These are phyloP conservation scores for Glaciozyma martinii DNA, from an alignment of 768 basidiomycete species.

Conservation along the genomic window DNA sequence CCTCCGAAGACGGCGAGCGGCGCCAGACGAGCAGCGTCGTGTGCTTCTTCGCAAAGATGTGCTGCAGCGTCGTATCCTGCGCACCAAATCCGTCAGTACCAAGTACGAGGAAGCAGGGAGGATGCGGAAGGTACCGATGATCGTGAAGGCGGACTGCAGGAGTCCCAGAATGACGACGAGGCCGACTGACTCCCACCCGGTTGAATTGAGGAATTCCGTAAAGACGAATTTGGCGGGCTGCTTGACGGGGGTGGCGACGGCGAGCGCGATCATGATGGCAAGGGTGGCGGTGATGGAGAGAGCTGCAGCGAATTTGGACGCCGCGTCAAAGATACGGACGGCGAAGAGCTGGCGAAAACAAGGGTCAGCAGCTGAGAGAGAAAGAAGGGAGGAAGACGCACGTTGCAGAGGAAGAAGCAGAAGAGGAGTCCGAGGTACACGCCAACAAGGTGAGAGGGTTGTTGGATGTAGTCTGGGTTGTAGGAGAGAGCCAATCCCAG, in stretches of 20 bases:
- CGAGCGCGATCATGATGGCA: conserved; percentile 21
- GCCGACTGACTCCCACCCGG: conserved; percentile 18
- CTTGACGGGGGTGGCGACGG: conserved; percentile 11
- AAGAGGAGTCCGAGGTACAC: conserved; percentile 3
- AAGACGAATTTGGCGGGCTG: conserved; percentile 19
- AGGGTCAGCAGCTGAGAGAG: too few relatives aligned
- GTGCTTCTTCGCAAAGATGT: not conserved
- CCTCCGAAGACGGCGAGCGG: not conserved
- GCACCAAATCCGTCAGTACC: too few relatives aligned
- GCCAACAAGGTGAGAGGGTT: conserved; percentile 10
- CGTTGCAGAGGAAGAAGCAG: conserved; percentile 14
- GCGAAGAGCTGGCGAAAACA: conserved; percentile 22
- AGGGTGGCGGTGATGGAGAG: conserved; percentile 10
- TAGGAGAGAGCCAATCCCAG: conserved; percentile 4
- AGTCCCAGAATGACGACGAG: conserved; percentile 21
- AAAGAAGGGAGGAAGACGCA: not conserved
- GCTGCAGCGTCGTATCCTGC: not conserved
- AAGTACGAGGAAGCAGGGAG: too few relatives aligned
- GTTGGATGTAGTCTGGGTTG: conserved; percentile 7
- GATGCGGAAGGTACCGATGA: too few relatives aligned
- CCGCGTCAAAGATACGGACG: conserved; percentile 11
- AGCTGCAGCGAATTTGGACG: conserved; percentile 9
- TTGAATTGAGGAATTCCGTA: conserved; percentile 14
- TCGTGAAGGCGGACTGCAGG: conserved; percentile 7
- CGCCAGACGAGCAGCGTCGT: not conserved